phyloP scores from a whole-genome alignment of 2,329 filamentous ascomycete genomes.

The Magnaporthiopsis rhizophila region DNA sequence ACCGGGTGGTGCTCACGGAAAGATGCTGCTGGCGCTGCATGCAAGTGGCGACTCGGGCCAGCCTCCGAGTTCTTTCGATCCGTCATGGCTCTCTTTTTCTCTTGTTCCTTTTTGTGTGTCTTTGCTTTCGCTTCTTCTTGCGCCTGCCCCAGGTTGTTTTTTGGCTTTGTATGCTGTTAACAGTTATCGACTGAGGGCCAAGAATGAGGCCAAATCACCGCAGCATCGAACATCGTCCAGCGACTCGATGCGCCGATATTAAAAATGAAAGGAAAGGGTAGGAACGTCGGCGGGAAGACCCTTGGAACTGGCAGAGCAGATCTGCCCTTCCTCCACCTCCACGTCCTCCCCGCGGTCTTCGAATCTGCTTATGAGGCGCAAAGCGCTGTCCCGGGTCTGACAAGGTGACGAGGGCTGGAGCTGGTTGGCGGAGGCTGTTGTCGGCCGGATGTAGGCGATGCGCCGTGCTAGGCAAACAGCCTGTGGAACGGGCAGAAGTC shows the following conservation, averaged over 20 bases:
- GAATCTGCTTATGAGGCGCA: background rate
- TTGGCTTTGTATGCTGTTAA: background rate
- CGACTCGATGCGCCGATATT: background rate
- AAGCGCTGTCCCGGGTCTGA: background rate
- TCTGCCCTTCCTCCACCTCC: background rate
- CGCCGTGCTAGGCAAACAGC: background rate
- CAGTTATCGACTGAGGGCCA: background rate
- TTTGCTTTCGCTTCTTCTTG: background rate
- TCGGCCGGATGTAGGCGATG: background rate
- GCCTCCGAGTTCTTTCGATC: slow-evolving; percentile 38
- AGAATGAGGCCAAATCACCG: background rate
- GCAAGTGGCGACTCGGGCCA: slow-evolving; percentile 31
- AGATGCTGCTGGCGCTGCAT: slow-evolving; percentile 38
- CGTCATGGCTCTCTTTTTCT: slow-evolving; percentile 27
- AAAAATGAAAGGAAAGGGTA: background rate
- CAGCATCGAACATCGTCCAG: background rate
- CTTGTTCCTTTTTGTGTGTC: background rate
- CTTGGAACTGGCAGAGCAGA: background rate
- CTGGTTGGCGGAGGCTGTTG: background rate
- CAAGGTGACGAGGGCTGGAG: background rate
- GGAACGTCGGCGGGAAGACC: background rate
- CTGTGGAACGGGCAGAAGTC: background rate
- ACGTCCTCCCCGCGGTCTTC: background rate
- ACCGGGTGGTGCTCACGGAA: slow-evolving; percentile 37
- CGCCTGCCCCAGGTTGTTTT: background rate